Evolutionary conservation across 106 monocot species (phyloP).

Genomic region (Dactylorhiza incarnata): DNA sequence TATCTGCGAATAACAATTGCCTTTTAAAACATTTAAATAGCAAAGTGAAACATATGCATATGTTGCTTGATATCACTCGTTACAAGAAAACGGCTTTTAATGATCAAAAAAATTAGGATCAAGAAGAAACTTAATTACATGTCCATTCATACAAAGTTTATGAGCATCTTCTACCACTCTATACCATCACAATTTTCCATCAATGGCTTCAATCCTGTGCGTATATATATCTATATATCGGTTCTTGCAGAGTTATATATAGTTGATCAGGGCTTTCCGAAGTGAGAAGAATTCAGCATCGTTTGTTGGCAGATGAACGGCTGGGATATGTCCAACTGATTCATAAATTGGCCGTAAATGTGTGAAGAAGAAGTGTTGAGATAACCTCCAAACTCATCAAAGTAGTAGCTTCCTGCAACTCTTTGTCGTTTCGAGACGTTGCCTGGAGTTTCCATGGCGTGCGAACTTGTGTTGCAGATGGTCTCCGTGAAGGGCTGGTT

Average conservation of each 20-base stretch:
- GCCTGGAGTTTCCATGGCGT: conserved; percentile 1
- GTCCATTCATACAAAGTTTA: background rate
- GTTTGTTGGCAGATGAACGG: conserved; percentile 23
- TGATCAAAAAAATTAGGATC: too few relatives aligned
- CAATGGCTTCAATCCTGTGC: background rate
- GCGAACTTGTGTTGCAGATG: conserved; percentile 6
- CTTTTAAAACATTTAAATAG: too few relatives aligned
- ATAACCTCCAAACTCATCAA: conserved; percentile 5
- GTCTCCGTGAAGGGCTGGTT: background rate
- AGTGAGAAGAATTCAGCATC: conserved; percentile 25
- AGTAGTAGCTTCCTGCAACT: background rate
- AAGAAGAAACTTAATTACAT: background rate
- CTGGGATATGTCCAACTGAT: conserved; percentile 17
- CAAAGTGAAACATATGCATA: too few relatives aligned
- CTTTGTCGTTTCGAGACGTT: conserved; percentile 20
- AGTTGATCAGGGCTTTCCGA: conserved; percentile 21
- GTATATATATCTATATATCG: too few relatives aligned
- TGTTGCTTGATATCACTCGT: too few relatives aligned
- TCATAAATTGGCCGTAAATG: background rate
- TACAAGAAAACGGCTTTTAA: too few relatives aligned
- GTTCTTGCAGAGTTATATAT: too few relatives aligned
- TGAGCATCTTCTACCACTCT: background rate
- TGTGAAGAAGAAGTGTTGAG: background rate
- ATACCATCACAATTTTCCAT: background rate
- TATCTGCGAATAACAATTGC: too few relatives aligned